Conservation (phyloP, 441 rosid species). For the Adansonia madagascariensis region DNA sequence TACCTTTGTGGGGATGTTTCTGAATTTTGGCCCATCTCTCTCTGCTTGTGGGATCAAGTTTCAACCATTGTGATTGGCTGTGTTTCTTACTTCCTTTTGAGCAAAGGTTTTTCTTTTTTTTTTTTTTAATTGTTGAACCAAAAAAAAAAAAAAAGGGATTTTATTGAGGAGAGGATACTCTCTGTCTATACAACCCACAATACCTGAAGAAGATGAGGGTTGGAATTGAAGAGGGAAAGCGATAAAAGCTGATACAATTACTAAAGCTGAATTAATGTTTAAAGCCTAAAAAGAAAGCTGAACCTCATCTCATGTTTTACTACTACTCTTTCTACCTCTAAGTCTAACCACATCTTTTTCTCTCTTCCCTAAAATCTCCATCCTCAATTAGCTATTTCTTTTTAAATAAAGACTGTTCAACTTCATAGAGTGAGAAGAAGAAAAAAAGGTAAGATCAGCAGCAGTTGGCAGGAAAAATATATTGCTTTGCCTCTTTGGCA, state of each 20-base stretch:
- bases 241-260: constrained; percentile 33
- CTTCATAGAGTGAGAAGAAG: constrained; percentile 13
- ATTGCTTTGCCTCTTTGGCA: constrained; percentile 12
- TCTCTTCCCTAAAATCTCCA: neutral
- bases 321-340: neutral
- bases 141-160: no score
- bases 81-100: constrained; percentile 32
- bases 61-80: constrained; percentile 41
- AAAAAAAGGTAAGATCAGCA: constrained; percentile 15
- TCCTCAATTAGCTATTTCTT: neutral
- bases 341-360: neutral
- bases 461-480: neutral
- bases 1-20: constrained; percentile 45
- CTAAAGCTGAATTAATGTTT: constrained; percentile 31
- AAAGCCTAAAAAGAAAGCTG: constrained; percentile 43
- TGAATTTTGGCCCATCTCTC: constrained; percentile 42
- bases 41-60: constrained; percentile 48
- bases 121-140: no score
- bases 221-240: constrained; percentile 26
- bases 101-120: constrained; percentile 27
- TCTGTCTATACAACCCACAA: constrained; percentile 32
- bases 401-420: neutral
- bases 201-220: constrained; percentile 49
- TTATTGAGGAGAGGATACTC: constrained; percentile 44
- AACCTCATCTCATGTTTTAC: constrained; percentile 23